These are phyloP conservation scores for Pistacia vera DNA, from an alignment of 345 rosid species.

Conservation along the genomic window DNA sequence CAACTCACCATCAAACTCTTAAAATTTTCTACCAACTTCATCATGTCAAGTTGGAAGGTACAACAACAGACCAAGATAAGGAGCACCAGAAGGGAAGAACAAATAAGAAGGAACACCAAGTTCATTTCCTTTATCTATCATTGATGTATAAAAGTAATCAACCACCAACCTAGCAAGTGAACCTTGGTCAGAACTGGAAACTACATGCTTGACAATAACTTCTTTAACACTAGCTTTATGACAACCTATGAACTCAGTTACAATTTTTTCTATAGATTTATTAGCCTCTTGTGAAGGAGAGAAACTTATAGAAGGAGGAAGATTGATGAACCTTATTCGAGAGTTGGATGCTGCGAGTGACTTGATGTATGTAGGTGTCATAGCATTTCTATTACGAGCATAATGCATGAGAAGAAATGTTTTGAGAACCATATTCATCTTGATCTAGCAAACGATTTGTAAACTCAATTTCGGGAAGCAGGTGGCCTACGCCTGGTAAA, in stretches of 20 bases:
- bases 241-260: constrained; percentile 3
- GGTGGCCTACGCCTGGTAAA: constrained; percentile 30
- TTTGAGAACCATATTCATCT: constrained; percentile 16
- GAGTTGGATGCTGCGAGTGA: constrained; percentile 10
- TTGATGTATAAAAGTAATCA: constrained; percentile 34
- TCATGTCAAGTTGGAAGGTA: too few relatives aligned
- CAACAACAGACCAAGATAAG: too few relatives aligned
- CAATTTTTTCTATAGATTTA: neutral
- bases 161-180: constrained; percentile 33
- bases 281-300: neutral
- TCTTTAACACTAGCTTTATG: constrained; percentile 21
- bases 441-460: constrained; percentile 22
- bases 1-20: too few relatives aligned
- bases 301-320: neutral
- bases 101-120: too few relatives aligned
- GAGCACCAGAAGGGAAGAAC: too few relatives aligned
- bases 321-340: constrained; percentile 23
- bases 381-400: neutral
- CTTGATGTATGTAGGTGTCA: neutral
- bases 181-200: neutral
- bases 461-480: constrained; percentile 16
- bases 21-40: too few relatives aligned
- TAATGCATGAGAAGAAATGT: constrained; percentile 24
- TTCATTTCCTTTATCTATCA: constrained; percentile 40
- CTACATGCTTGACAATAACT: constrained; percentile 11